These are phyloP conservation scores for Serendipita sp. DNA, from an alignment of 768 basidiomycete genomes.

Conservation along the genomic window DNA sequence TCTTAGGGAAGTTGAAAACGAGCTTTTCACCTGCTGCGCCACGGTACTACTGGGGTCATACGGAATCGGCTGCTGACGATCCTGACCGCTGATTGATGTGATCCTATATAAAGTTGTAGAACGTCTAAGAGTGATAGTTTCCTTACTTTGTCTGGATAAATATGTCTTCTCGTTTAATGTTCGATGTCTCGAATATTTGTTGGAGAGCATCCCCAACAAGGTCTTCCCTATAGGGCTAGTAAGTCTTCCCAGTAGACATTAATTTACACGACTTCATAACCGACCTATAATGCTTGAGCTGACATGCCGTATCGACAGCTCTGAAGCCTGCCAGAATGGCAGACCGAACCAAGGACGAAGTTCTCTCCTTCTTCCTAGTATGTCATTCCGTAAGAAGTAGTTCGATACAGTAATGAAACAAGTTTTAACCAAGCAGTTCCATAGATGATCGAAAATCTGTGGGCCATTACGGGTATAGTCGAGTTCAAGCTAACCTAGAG, in stretches of 20 bases:
- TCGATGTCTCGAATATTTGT: slow-evolving; percentile 37
- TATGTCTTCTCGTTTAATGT: slow-evolving; percentile 49
- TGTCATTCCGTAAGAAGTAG: background rate
- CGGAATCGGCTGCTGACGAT: slow-evolving; percentile 49
- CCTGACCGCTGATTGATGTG: slow-evolving; percentile 61
- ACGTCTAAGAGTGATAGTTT: background rate
- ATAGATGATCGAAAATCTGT: slow-evolving; percentile 20
- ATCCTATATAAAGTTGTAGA: slow-evolving; percentile 29
- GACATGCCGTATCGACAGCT: slow-evolving; percentile 65
- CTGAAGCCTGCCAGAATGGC: slow-evolving; percentile 65
- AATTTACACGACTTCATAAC: slow-evolving; percentile 8
- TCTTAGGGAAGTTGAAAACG: slow-evolving; percentile 44
- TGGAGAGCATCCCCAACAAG: slow-evolving; percentile 61
- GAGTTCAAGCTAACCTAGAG: background rate
- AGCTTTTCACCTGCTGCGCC: slow-evolving; percentile 42
- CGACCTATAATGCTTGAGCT: slow-evolving; percentile 58
- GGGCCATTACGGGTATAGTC: background rate
- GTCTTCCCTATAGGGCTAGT: slow-evolving; percentile 39
- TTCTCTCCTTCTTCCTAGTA: slow-evolving; percentile 60
- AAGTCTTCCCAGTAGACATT: background rate
- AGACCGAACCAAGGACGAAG: slow-evolving; percentile 45
- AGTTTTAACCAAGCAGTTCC: slow-evolving; percentile 25
- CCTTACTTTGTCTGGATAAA: slow-evolving; percentile 67
- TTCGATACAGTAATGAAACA: background rate
- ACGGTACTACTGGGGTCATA: slow-evolving; percentile 43